A percentile compares a stretch with the other conserved stretches of the same genome.
These are phyloP conservation scores for Neophaeococcomyces aloes DNA, from an alignment of 2,329 filamentous ascomycete genomes.

Conservation along the genomic window DNA sequence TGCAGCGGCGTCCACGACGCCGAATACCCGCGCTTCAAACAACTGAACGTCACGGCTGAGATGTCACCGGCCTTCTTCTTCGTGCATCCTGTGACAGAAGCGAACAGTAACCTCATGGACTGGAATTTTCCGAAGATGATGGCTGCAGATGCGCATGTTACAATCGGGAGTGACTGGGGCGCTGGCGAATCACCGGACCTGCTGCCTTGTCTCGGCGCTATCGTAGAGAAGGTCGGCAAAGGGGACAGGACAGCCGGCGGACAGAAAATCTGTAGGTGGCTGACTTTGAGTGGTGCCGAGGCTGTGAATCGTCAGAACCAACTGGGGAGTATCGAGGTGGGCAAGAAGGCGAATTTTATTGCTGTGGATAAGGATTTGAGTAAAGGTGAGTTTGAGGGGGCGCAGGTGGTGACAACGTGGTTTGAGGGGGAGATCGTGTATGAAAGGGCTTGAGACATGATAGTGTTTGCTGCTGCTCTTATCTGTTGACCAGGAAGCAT, in stretches of 20 bases:
- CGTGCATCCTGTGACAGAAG: conserved; percentile 12
- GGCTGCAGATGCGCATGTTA: conserved; percentile 22
- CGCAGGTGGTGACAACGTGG: conserved; percentile 24
- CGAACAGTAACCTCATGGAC: conserved; percentile 16
- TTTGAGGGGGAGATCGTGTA: conserved; percentile 21
- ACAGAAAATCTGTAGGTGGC: conserved; percentile 17
- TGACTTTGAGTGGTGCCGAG: conserved; percentile 24
- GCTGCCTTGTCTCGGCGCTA: too few relatives aligned
- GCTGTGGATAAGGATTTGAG: conserved; percentile 24
- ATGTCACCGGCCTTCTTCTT: conserved; percentile 27
- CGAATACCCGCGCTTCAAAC: conserved; percentile 24
- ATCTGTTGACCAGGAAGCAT: too few relatives aligned
- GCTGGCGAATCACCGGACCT: too few relatives aligned
- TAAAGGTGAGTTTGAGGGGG: conserved; percentile 23
- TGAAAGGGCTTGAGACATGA: conserved; percentile 1
- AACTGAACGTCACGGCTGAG: conserved; percentile 26
- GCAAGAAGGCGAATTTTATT: conserved; percentile 28
- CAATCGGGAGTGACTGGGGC: conserved; percentile 24
- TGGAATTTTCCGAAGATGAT: conserved; percentile 25
- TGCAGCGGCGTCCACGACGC: conserved; percentile 24
- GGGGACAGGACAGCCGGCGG: background rate
- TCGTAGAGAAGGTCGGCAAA: background rate
- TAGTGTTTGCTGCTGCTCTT: too few relatives aligned
- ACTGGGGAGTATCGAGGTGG: conserved; percentile 24
- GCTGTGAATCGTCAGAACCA: conserved; percentile 23